A percentile compares a stretch with the other conserved stretches of the same genome.
These are phyloP conservation scores for Penicillium sp. DNA, from an alignment of 2,329 filamentous ascomycete species.

Conservation along the genomic window DNA sequence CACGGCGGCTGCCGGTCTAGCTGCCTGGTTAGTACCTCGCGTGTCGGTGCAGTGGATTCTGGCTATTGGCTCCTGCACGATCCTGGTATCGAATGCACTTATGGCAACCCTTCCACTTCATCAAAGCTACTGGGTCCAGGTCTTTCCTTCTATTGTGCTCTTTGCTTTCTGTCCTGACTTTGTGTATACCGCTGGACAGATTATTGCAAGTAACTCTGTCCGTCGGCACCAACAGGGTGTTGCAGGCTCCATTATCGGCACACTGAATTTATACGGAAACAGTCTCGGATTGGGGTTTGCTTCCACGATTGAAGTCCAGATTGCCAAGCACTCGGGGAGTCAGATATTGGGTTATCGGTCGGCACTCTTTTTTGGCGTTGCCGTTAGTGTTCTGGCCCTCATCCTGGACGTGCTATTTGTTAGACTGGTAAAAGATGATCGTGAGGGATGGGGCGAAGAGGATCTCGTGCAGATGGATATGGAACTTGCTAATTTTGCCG, in stretches of 20 bases:
- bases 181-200: slow-evolving; percentile 49
- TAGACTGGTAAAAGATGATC: slow-evolving; percentile 29
- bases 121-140: slow-evolving; percentile 43
- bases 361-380: slow-evolving; percentile 31
- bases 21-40: slow-evolving; percentile 46
- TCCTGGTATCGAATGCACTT: slow-evolving; percentile 30
- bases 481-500: slow-evolving; percentile 11
- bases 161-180: slow-evolving; percentile 46
- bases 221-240: slow-evolving; percentile 48
- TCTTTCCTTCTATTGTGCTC: slow-evolving; percentile 40
- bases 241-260: slow-evolving; percentile 48
- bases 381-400: slow-evolving; percentile 27
- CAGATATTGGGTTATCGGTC: slow-evolving; percentile 28
- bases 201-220: slow-evolving; percentile 52
- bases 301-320: slow-evolving; percentile 35
- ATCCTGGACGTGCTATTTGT: slow-evolving; percentile 30
- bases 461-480: slow-evolving; percentile 7
- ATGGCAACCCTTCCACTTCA: slow-evolving; percentile 45
- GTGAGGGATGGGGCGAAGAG: slow-evolving; percentile 31
- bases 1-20: slow-evolving; percentile 35
- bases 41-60: slow-evolving; percentile 48
- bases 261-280: slow-evolving; percentile 42
- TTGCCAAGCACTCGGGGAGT: slow-evolving; percentile 14
- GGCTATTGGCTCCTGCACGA: slow-evolving; percentile 39
- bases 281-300: slow-evolving; percentile 45